Percentiles rank a stretch among this genome's conserved stretches.
Evolutionary conservation across 2,329 filamentous ascomycete species (phyloP).

Genomic region (Fusarium sp.): DNA sequence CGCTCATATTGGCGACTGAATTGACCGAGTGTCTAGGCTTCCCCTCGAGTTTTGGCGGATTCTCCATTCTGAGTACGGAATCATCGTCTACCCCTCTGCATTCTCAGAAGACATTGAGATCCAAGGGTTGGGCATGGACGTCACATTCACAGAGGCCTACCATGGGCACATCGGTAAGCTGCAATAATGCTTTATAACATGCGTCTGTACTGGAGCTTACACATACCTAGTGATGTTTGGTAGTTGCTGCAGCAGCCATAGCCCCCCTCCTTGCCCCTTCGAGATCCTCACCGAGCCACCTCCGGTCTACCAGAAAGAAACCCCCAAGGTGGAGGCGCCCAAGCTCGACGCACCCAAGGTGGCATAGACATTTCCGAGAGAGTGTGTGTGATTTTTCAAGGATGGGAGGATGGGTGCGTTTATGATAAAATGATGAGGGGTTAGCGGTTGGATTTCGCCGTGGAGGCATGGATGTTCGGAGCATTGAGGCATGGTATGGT

Average conservation of each 20-base stretch:
- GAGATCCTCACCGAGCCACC: constrained; percentile 53
- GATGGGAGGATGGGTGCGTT: neutral
- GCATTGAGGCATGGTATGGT: constrained; percentile 3
- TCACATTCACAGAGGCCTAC: constrained; percentile 54
- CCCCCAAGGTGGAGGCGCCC: neutral
- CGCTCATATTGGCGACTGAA: neutral
- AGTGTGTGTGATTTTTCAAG: neutral
- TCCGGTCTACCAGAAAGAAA: constrained; percentile 49
- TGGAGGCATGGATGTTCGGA: constrained; percentile 6
- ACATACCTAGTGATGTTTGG: constrained; percentile 51
- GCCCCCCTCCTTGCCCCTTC: constrained; percentile 53
- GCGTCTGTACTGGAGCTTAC: constrained; percentile 1
- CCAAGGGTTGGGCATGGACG: constrained; percentile 47
- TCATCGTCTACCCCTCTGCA: constrained; percentile 56
- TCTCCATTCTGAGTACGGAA: constrained; percentile 54
- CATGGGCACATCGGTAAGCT: constrained; percentile 51
- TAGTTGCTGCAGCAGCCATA: constrained; percentile 41
- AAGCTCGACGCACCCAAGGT: constrained; percentile 4
- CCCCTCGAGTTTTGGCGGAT: constrained; percentile 54
- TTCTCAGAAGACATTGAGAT: constrained; percentile 52
- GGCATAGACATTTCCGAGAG: neutral
- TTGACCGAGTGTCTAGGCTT: constrained; percentile 40
- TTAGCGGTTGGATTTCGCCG: constrained; percentile 15
- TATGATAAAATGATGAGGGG: neutral
- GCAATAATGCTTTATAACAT: neutral